Base-by-base conservation (phyloP, 768 basidiomycete species). In the Lactarius psammicola region DNA sequence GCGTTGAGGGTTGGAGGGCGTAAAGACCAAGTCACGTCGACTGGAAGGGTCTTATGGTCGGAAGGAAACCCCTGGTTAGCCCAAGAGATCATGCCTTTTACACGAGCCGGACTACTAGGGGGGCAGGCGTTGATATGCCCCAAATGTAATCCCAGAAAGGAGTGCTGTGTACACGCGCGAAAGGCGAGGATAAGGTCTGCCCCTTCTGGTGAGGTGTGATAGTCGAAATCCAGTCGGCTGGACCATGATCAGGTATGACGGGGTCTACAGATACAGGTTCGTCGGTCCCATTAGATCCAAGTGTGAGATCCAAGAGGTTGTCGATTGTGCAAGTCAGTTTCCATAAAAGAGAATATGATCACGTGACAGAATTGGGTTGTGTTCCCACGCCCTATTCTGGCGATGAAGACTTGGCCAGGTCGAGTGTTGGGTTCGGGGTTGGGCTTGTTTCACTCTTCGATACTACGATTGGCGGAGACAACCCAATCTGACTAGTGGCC, bases 71-170 rank as follows among this genome's bases (percentile, higher is more conserved):
- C 40, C 56, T 42, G 31, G 57, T 68, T 4, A 54, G 56, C 49
- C 58, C 36, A 46, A 44, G 30, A 30, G 15, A 57, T 69, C 67
- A 70, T 68, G 69, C 69, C 20, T 62, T 38, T 13, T 44, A 68
- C 69, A 68, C 69, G 69, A 70, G 69, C 62, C n/a, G 18, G 38
- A 18, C 46, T 28, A 55, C 44, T 63, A 62, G 54, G 62, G 59
- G 66, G 40, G 26, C 40, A 59, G 60, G 66, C 51, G 42, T 63
- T 59, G 65, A 66, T 66, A 59, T 49, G 60, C 36, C 65, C 38
- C 15, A 56, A 60, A 60, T 60, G 56, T 62, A 28, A 3, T 18
- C 66, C 62, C 17, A 59, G 62, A 67, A 67, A 67, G 62, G 65
- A 66, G 66, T 36, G 40, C 5, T 30, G 34, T 30, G 49, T 59